phyloP scores from a whole-genome alignment of 2,329 filamentous ascomycete genomes.

The Aspergillus sp. region DNA sequence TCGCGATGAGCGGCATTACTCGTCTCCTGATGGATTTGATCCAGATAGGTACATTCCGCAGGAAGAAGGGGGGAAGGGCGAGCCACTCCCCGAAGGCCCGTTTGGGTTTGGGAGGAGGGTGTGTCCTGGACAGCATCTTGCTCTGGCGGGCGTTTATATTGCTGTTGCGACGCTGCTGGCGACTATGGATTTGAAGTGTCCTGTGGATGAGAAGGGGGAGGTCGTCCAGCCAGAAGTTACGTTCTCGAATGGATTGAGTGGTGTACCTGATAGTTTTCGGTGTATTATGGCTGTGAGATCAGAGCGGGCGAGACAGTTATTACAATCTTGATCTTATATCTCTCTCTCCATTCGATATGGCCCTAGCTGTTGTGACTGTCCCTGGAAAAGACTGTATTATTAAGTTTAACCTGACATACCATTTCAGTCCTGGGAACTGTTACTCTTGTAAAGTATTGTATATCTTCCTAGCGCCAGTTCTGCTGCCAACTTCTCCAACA shows the following conservation, averaged over 20 bases:
- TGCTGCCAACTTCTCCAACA: no score
- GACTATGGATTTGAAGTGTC: constrained; percentile 1
- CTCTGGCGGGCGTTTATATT: constrained; percentile 41
- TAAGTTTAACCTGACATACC: no score
- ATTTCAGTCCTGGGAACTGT: no score
- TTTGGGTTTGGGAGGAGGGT: constrained; percentile 15
- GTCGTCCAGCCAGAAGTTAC: background rate
- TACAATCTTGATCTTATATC: background rate
- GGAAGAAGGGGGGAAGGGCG: background rate
- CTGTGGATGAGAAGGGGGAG: background rate
- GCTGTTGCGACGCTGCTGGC: constrained; percentile 2
- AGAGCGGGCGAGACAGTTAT: background rate
- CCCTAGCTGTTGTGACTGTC: no score
- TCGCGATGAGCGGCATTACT: constrained; percentile 31
- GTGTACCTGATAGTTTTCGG: constrained; percentile 4
- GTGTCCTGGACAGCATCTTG: constrained; percentile 42
- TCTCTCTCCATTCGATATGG: no score
- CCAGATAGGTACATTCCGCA: constrained; percentile 4
- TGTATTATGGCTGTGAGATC: constrained; percentile 4
- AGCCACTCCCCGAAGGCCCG: constrained; percentile 3
- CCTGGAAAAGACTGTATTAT: no score
- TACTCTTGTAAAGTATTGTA: no score
- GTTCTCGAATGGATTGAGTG: constrained; percentile 10
- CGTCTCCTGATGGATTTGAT: background rate
- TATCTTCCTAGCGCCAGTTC: no score